Base-by-base conservation (phyloP, 1,284 basidiomycete genomes). In the Schizopora paradoxa region DNA sequence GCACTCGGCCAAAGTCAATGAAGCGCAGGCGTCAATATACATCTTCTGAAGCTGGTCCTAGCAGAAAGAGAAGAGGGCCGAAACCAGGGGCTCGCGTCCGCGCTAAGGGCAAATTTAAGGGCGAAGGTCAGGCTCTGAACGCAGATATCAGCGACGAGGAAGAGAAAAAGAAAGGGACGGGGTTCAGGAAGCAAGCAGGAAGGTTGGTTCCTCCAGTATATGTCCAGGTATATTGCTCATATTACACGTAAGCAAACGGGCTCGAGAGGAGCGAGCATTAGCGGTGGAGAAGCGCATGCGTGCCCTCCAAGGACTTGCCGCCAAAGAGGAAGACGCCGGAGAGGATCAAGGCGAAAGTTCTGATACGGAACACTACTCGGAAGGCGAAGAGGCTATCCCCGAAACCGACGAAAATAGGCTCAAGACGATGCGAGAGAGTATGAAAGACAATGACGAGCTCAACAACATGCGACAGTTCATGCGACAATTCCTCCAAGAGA, bases 71-170 rank as follows among this genome's bases (percentile, higher is more conserved):
- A 54, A 77, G 82, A 29, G n/a, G n/a, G n/a, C n/a, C n/a, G n/a
- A 90, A 86, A 59, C 72, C 82, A 2, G 86, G 86, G 3, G 63
- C 70, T 10, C 70, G 86, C 38, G 74, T 90, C 3, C 77, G 71
- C 3, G 71, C 75, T 1, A 74, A 79, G 51, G 69, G 65, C 37
- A 72, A 69, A 2, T 89, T 90, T 58, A 53, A 58, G 1, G 77
- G 83, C 0, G 61, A 68, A 41, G 86, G 86, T 2, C 61, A 57
- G 7, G 59, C 71, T 7, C 62, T 90, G 35, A 73, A 70, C 53
- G 72, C 68, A 2, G 68, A 59, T 25, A 54, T 61, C 2, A 63
- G 65, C 35, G 69, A 64, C n/a, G 66, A 63, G 40, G 61, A 55
- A 21, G 68, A 65, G 52, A 69, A 62, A 35, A 71, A 64, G 49